These are phyloP conservation scores for Tephrocybe sp. DNA, from an alignment of 768 basidiomycete genomes.

Conservation along the genomic window DNA sequence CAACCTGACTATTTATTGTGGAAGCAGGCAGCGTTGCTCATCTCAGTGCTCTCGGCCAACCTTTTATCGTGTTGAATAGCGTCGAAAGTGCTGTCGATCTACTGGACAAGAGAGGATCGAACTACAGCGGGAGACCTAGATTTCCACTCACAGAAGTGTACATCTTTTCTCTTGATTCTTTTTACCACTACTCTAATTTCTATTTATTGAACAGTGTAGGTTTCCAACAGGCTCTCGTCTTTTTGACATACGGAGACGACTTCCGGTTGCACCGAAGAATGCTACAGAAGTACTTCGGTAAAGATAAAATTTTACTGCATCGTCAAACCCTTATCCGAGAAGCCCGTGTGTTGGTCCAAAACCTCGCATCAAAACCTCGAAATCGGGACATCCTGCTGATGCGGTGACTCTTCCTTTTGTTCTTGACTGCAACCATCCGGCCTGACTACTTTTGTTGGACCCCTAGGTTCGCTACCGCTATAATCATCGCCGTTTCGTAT, in stretches of 20 bases:
- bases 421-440: not conserved
- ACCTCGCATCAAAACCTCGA: constrained; percentile 23
- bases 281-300: constrained; percentile 20
- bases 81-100: constrained; percentile 23
- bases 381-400: constrained; percentile 13
- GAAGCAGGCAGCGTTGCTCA: constrained; percentile 21
- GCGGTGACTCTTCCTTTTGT: constrained; percentile 5
- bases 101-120: constrained; percentile 23
- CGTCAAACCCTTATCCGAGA: constrained; percentile 26
- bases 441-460: constrained; percentile 3
- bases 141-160: constrained; percentile 19
- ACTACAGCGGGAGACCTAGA: constrained; percentile 24
- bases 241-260: constrained; percentile 22
- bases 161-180: constrained; percentile 2
- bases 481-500: constrained; percentile 21
- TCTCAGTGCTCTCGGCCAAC: constrained; percentile 22
- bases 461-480: constrained; percentile 24
- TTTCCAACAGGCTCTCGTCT: constrained; percentile 15
- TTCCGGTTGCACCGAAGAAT: constrained; percentile 22
- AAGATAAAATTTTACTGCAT: constrained; percentile 22
- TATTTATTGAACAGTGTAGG: constrained; percentile 16
- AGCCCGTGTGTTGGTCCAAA: constrained; percentile 29
- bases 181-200: not conserved
- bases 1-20: not conserved
- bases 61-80: constrained; percentile 23